phyloP scores from a whole-genome alignment of 1,284 basidiomycete genomes.

The Leccinum subrobustum region DNA sequence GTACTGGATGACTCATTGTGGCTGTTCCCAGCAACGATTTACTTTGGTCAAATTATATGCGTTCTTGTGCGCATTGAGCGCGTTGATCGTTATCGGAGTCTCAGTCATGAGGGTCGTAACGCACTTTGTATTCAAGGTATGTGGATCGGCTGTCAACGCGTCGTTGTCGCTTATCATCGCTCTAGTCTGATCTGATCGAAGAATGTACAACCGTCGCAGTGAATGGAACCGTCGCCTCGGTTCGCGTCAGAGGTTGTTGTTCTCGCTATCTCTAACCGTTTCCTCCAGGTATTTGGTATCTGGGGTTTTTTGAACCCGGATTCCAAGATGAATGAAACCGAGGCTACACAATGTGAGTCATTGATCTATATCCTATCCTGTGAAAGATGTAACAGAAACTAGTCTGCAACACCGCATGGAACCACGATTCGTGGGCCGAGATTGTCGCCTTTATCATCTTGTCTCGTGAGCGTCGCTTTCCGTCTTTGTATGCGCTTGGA shows the following conservation, averaged over 20 bases:
- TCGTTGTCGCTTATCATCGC: conserved; percentile 17
- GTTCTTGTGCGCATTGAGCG: conserved; percentile 36
- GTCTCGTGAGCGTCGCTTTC: conserved; percentile 24
- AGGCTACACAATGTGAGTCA: conserved; percentile 27
- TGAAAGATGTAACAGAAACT: conserved; percentile 5
- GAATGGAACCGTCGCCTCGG: conserved; percentile 20
- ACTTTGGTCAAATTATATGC: conserved; percentile 56
- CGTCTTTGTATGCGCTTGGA: not conserved
- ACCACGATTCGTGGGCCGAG: conserved; percentile 31
- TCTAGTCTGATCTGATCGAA: conserved; percentile 31
- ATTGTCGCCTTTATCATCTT: conserved; percentile 22
- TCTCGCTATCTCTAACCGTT: conserved; percentile 10
- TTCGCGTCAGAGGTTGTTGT: conserved; percentile 8
- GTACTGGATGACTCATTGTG: not conserved
- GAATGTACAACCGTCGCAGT: conserved; percentile 25
- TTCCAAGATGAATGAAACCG: not conserved
- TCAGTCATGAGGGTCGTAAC: conserved; percentile 44
- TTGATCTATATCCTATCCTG: not conserved
- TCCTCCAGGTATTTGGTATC: conserved; percentile 29
- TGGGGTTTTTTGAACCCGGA: conserved; percentile 23
- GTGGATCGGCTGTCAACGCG: not conserved
- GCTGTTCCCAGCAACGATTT: conserved; percentile 54
- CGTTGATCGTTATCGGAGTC: conserved; percentile 51
- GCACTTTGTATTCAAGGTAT: conserved; percentile 71
- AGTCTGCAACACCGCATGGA: conserved; percentile 40